Evolutionary conservation across 108 stramenopile species (phyloP).

Genomic region (Aureococcus anophagefferens): DNA sequence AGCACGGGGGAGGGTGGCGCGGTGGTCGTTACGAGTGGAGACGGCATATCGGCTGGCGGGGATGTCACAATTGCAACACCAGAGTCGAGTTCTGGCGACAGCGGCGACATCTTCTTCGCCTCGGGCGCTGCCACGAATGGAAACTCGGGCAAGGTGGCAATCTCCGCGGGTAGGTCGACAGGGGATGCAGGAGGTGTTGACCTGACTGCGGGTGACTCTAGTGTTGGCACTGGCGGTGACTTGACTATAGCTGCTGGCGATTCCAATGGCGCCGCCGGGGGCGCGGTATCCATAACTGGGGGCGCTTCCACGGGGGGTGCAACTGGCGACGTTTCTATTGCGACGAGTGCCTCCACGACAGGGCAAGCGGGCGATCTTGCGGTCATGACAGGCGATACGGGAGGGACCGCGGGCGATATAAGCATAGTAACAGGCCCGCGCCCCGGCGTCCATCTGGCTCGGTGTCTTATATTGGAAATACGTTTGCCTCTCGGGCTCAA

Average conservation of each 20-base stretch:
- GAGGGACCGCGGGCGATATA: not conserved
- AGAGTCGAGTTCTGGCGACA: not conserved
- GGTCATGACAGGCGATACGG: slow-evolving; percentile 3
- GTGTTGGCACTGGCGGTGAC: not conserved
- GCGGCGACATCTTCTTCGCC: not conserved
- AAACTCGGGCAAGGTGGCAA: not conserved
- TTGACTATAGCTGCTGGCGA: not conserved
- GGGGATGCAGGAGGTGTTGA: no score
- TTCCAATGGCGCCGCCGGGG: slow-evolving; percentile 6
- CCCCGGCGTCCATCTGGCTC: no score
- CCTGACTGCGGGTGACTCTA: not conserved
- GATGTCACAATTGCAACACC: not conserved
- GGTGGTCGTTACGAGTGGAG: no score
- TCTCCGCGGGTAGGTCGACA: not conserved
- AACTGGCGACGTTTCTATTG: slow-evolving; percentile 28
- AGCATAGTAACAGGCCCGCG: slow-evolving; percentile 1
- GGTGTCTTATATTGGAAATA: no score
- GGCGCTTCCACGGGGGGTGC: slow-evolving; percentile 35
- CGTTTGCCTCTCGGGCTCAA: no score
- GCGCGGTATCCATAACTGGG: slow-evolving; percentile 31
- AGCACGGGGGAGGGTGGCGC: no score
- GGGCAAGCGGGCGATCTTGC: not conserved
- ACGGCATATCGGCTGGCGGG: no score
- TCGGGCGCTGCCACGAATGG: not conserved
- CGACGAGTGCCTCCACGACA: not conserved